Evolutionary conservation across 805 yeast species (phyloP), one percentile per base, ranked within the genome.

Genomic region (Wickerhamiella slavikovae): DNA sequence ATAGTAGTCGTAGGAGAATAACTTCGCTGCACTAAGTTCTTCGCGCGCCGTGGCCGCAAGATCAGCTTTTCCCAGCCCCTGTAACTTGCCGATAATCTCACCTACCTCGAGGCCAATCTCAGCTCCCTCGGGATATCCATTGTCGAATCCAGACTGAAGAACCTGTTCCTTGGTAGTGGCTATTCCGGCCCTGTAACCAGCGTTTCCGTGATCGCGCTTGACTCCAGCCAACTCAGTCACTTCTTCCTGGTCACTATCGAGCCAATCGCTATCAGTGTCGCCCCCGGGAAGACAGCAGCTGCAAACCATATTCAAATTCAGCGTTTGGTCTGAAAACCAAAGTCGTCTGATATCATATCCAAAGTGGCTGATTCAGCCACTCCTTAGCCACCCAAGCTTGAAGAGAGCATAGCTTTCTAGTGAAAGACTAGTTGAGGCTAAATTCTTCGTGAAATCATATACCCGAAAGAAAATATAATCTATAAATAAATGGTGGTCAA

Each of bases 181-280:
- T 4, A 83, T 44, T 0, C 95, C 96, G 35, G 75, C 93, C 4
- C 79, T 50, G 40, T 78, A 83, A 0, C 95, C 96, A 37, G 73
- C 73, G 38, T 76, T 77, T 6, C 58, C 59, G 45, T 83, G 94
- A 7, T 58, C 61, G 18, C 83, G 54, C 16, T 40, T 39, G 2
- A 56, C 38, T 9, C 36, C 35, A 3, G 28, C 38, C 15, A 35
- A 30, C 22, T 40, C 41, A 14, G 36, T 33, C 12, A 45, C 45
- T 29, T 35, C 45, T 2, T 24, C 32, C 9, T 33, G 40, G 24
- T 32, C 35, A n/a, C n/a, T n/a, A n/a, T n/a, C n/a, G 8, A 11
- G 10, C 22, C 22, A 19, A n/a, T n/a, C n/a, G n/a, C n/a, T n/a
- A n/a, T n/a, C n/a, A n/a, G n/a, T n/a, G n/a, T n/a, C n/a, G n/a